A percentile compares a stretch with the other conserved stretches of the same genome.
These are phyloP conservation scores for Trichophyton simii DNA, from an alignment of 2,329 filamentous ascomycete species.

Conservation along the genomic window DNA sequence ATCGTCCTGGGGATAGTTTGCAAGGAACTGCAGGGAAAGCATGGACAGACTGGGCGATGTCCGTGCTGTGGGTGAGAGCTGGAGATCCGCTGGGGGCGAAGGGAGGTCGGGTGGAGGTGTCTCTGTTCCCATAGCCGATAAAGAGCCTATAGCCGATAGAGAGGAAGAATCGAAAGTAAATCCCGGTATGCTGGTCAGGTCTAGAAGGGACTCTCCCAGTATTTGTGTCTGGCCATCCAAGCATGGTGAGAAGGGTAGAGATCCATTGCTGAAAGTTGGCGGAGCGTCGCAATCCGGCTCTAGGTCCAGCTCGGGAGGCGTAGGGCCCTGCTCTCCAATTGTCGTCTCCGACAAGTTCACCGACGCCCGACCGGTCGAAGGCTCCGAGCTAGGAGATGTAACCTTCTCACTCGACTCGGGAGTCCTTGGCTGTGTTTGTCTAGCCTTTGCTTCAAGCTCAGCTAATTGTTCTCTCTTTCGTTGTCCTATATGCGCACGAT, in stretches of 20 bases:
- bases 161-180: neutral
- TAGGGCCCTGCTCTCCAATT: neutral
- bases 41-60: conserved; percentile 6
- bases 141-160: neutral
- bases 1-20: conserved; percentile 6
- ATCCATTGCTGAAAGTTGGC: neutral
- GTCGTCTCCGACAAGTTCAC: neutral
- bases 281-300: neutral
- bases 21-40: conserved; percentile 10
- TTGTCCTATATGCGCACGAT: conserved; percentile 10
- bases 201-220: neutral
- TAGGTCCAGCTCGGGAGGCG: conserved; percentile 1
- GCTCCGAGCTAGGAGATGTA: neutral
- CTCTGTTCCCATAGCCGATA: neutral
- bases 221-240: neutral
- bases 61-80: conserved; percentile 4
- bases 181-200: neutral
- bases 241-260: neutral
- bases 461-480: conserved; percentile 19
- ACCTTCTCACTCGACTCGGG: neutral
- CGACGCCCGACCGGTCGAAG: neutral
- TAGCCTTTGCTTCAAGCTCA: conserved; percentile 16
- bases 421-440: neutral
- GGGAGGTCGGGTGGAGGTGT: neutral
- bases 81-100: conserved; percentile 6